These are phyloP conservation scores for Eucalyptus coolabah DNA, from an alignment of 345 rosid species.

Conservation along the genomic window DNA sequence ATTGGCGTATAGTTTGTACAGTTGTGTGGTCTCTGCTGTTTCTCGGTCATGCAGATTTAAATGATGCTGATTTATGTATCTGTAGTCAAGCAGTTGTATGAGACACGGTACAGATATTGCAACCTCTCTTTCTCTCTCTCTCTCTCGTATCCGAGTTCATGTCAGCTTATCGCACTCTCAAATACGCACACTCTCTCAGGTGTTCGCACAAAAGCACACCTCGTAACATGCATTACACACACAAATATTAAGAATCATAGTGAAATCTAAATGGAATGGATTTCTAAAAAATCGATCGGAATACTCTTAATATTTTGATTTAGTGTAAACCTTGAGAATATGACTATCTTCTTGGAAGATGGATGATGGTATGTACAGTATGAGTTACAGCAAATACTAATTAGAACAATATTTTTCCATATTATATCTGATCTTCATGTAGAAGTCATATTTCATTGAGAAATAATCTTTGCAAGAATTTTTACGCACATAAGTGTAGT, in stretches of 20 bases:
- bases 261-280: neutral
- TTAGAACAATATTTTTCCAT: neutral
- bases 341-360: neutral
- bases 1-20: neutral
- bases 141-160: neutral
- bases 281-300: neutral
- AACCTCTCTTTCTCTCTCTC: neutral
- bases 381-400: neutral
- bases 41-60: neutral
- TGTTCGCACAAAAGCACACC: neutral
- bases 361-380: neutral
- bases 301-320: neutral
- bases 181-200: neutral
- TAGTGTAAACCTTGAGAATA: neutral
- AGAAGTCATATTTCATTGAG: neutral
- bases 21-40: neutral
- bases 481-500: neutral
- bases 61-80: neutral
- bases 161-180: neutral
- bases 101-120: neutral
- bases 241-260: neutral
- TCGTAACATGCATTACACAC: neutral
- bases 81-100: neutral
- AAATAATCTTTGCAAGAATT: neutral
- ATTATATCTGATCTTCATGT: neutral